Base-by-base conservation (phyloP, 257 asterid species). In the Scutellaria baicalensis region DNA sequence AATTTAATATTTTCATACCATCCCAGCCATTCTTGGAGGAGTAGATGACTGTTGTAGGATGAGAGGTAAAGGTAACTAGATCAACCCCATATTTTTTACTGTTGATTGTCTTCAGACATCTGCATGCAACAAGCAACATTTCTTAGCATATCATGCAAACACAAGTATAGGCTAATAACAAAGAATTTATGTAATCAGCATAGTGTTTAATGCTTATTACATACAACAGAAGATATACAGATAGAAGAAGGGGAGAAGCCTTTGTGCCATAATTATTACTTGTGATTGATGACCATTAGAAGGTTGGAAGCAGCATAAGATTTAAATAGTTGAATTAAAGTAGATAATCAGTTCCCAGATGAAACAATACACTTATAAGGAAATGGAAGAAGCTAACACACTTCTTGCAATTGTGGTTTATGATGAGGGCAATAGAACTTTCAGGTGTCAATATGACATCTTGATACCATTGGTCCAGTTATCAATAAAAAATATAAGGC, bases 1-100 rank as follows among this genome's bases (percentile, higher is more conserved):
- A 39, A 47, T 13, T 66, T 18, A 23, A 71, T 52, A 50, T 45
- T 56, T 40, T 9, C 94, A 71, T 84, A 93, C 98, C 97, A 76
- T 94, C 99, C 99, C 99, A 94, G 44, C 99, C 99, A 79, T 94
- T 94, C 90, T 89, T 94, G 14, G 97, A 94, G 43, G 97, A 94
- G 84, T 91, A 94, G 75, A 94, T 91, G 36, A 94, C 99, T 64
- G 97, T 91, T 36, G 97, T 86, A 5, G 96, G 96, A 73, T 94
- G 97, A 73, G 97, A 89, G 69, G 99, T 94, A 82, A 94, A 94
- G 84, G 95, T 81, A 81, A 94, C 99, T 43, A 94, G 87, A 77
- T 94, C 97, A 62, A 94, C 97, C 48, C 97, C 99, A 58, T 94
- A 91, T 59, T 94, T 91, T 78, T 94, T 89, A 83, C 97, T 94